Evolutionary conservation across 805 yeast genomes (phyloP).

Genomic region (Torulaspora microellipsoides): DNA sequence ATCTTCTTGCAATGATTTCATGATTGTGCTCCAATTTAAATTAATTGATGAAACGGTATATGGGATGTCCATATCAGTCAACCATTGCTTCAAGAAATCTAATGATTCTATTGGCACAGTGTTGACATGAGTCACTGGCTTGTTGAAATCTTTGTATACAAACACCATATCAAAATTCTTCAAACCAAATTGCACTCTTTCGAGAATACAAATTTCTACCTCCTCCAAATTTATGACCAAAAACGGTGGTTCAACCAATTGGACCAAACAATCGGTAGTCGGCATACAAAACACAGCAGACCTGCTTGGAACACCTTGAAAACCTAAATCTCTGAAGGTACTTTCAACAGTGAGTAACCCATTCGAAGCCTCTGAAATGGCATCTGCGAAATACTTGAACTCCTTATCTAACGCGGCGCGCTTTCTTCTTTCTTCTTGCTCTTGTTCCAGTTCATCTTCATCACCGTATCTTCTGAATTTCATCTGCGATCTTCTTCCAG

Average conservation of each 20-base stretch:
- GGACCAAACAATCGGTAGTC: conserved; percentile 93
- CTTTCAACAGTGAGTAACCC: conserved; percentile 84
- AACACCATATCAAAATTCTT: conserved; percentile 97
- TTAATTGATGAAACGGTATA: conserved; percentile 92
- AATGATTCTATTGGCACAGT: conserved; percentile 90
- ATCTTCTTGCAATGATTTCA: conserved; percentile 88
- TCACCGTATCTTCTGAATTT: conserved; percentile 85
- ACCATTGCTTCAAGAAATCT: conserved; percentile 93
- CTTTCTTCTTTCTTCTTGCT: conserved; percentile 94
- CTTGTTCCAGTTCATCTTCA: conserved; percentile 97
- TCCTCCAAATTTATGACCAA: conserved; percentile 86
- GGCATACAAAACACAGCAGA: conserved; percentile 95
- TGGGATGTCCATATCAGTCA: conserved; percentile 96
- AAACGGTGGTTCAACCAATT: conserved; percentile 91
- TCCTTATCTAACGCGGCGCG: conserved; percentile 88
- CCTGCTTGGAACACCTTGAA: conserved; percentile 95
- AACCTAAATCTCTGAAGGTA: conserved; percentile 94
- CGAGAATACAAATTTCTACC: conserved; percentile 90
- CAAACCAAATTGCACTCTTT: conserved; percentile 95
- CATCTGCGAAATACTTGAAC: conserved; percentile 82
- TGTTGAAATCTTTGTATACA: conserved; percentile 84
- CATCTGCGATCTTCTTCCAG: conserved; percentile 71
- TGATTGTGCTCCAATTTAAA: conserved; percentile 91
- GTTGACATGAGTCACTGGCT: conserved; percentile 86
- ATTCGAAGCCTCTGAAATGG: conserved; percentile 81